Evolutionary conservation across 1,284 basidiomycete species (phyloP), one percentile per base, ranked within the genome.

Genomic region (Leccinum pseudoinsigne): DNA sequence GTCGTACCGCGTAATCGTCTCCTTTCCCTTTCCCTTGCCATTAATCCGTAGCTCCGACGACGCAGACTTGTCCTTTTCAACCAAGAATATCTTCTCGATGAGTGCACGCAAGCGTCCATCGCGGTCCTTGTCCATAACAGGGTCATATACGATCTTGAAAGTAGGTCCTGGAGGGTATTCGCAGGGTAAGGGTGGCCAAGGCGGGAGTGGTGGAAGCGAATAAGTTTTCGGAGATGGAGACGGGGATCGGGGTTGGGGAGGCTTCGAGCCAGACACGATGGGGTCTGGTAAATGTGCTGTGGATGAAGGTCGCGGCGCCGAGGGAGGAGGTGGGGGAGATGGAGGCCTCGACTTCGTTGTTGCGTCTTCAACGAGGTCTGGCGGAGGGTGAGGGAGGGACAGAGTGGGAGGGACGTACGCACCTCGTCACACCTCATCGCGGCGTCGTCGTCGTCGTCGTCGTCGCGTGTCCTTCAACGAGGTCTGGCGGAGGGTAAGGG

Each of bases 101-200:
- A 88, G 76, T 9, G 72, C 68, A 16, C 82, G 82, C 64, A 81
- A 80, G n/a, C 73, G 70, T n/a, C 77, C 76, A 53, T 83, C 79
- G 4, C 74, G 71, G 59, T 83, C 81, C 71, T 78, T 80, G 68
- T 86, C 83, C 31, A 82, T 71, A 3, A 77, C 68, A 45, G 86
- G 83, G 70, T 93, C 90, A 71, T 83, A 92, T 10, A 88, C 71
- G 14, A 91, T 80, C 68, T 84, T 86, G 76, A 81, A 88, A 51
- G 84, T 74, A 61, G 77, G 81, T 38, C 77, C 79, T 5, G 74
- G 64, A 0, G 86, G 79, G 66, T 81, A 86, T 68, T 80, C 79
- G 47, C 74, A 76, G 4, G 73, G 77, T 31, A 75, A 72, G 1
- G 84, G 81, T 3, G 84, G 83, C 79, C 81, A 83, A 16, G 77